Base-by-base conservation (phyloP, 345 rosid species). In the Gossypium australe region DNA sequence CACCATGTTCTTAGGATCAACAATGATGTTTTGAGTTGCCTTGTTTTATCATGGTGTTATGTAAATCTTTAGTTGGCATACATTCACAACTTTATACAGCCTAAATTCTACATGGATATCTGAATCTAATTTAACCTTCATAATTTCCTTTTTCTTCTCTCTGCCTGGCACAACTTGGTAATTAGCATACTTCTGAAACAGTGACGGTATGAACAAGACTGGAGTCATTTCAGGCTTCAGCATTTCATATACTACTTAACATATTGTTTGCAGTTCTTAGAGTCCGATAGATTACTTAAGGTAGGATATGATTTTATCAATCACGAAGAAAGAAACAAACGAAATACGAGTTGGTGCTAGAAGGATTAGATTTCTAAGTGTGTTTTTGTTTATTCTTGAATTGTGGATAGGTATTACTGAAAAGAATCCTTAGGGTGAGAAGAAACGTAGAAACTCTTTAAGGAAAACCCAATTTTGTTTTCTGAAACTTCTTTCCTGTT, bases 51-150 rank as follows among this genome's bases (percentile, higher is more conserved):
- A 41, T n/a, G 25, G 49, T 41, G 6, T 34, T 41, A n/a, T n/a
- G 68, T 64, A 64, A 17, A 63, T 38, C 24, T 45, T 67, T 45
- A 67, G 71, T 45, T 67, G 38, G 38, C 29, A 66, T 45, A 22
- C 47, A 53, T 11, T 43, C 8, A 2, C 58, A 64, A 4, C 49
- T 64, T n/a, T 64, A 20, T 11, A 18, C 43, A 4, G 24, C 48
- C 68, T 38, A 41, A 41, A n/a, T 55, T 55, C 58, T 55, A 48
- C 17, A 16, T 55, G 60, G 24, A 18, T 20, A 56, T 20, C 60
- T 56, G 60, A 56, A 18, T 56, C 60, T 56, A 56, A 8, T 56
- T 56, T 56, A 34, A 34, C 7, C 41, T 34, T 34, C 7, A 34
- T 56, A 20, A 18, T 9, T 0, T 18, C 5, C 10, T 56, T 56